Base-by-base conservation (phyloP, 2,329 filamentous ascomycete genomes). In the Penicillium sp. region DNA sequence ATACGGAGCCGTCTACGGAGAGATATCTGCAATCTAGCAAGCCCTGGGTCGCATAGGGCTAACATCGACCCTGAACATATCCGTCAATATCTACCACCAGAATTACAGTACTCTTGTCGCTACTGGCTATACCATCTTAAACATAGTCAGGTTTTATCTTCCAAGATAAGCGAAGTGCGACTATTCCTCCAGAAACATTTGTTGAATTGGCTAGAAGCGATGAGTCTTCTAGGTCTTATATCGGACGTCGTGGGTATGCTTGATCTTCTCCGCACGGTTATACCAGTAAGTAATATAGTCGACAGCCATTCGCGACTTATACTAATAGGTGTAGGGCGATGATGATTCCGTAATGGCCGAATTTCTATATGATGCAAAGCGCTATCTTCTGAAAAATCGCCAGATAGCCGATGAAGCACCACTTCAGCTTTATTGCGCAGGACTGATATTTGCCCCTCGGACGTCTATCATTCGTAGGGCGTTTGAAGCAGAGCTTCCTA, bases 71-170 rank as follows among this genome's bases (percentile, higher is more conserved):
- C n/a, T 35, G 39, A 60, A n/a, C 0, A 5, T 34, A 64, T 72
- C 14, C 31, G 39, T 14, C 34, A 63, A 2, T 60, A 41, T 43
- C 22, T 73, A 12, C 57, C 62, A 20, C 37, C 61, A 3, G 67
- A 65, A 48, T 39, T 73, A 22, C 55, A 67, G 62, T 73, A 73
- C 54, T 57, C 67, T 47, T 74, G 68, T 59, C 63, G 61, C 15
- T 71, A 68, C 53, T 70, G 65, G 70, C 54, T 63, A 20, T 34
- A 70, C 28, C 63, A 71, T 64, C n/a, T 69, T 8, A 15, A 59
- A 15, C 51, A 67, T 4, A 61, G 59, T 20, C 25, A 35, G 11
- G n/a, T 6, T 25, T 22, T 45, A 35, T 35, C 47, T 43, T 47
- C 37, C 8, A 43, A 54, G 34, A 50, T 55, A n/a, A 55, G 63